Evolutionary conservation across 2,329 filamentous ascomycete genomes (phyloP).

Genomic region (Zymoseptoria brevis): DNA sequence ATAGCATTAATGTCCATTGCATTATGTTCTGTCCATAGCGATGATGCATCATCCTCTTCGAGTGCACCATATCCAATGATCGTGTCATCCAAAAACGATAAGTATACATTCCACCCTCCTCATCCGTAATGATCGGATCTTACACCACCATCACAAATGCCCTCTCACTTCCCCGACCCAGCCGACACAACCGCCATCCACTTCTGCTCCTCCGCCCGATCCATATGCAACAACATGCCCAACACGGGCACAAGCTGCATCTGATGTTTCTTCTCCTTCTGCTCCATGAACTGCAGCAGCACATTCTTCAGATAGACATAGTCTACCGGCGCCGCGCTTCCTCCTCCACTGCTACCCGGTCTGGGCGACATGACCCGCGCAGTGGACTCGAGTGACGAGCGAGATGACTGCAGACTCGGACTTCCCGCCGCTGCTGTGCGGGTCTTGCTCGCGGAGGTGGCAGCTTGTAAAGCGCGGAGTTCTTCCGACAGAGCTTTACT

Average conservation of each 20-base stretch:
- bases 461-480: constrained; percentile 42
- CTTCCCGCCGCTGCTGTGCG: constrained; percentile 28
- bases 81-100: neutral
- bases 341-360: constrained; percentile 15
- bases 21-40: neutral
- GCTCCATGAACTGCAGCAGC: constrained; percentile 70
- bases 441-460: constrained; percentile 11
- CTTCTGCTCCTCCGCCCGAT: constrained; percentile 77
- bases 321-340: constrained; percentile 35
- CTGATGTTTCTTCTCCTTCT: constrained; percentile 68
- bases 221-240: constrained; percentile 67
- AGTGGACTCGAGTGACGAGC: constrained; percentile 51
- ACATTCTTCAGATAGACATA: constrained; percentile 73
- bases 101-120: neutral
- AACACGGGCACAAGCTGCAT: constrained; percentile 70
- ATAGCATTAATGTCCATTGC: neutral
- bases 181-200: constrained; percentile 69
- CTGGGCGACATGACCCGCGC: constrained; percentile 42
- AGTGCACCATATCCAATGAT: neutral
- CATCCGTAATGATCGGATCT: neutral
- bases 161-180: constrained; percentile 22
- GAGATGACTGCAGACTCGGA: constrained; percentile 43
- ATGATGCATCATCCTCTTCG: neutral
- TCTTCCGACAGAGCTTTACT: constrained; percentile 55
- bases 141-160: neutral